A percentile compares a stretch with the other conserved stretches of the same genome.
phyloP scores from a whole-genome alignment of 148 eudicot species.

The Arbutus unedo region DNA sequence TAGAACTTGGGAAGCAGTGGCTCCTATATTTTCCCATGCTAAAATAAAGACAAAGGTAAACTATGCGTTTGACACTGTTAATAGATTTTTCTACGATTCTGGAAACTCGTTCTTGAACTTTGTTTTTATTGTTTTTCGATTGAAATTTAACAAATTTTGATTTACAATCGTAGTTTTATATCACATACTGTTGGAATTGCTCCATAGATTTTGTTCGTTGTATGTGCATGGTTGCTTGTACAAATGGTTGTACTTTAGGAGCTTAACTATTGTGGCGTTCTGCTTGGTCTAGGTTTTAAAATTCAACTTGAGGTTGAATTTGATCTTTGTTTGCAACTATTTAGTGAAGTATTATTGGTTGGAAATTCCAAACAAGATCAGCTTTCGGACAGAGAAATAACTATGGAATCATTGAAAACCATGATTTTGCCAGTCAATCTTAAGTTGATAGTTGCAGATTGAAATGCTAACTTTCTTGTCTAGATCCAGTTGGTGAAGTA shows the following conservation, averaged over 20 bases:
- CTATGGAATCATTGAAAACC: not conserved
- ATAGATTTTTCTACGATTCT: not conserved
- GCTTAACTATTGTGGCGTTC: not conserved
- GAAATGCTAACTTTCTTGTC: not conserved
- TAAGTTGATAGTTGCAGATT: not conserved
- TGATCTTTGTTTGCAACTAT: not conserved
- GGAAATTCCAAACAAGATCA: not conserved
- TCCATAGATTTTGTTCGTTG: not conserved
- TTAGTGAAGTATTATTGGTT: not conserved
- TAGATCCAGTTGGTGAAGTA: not conserved
- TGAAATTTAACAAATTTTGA: not conserved
- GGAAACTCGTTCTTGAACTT: not conserved
- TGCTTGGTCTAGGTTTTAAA: not conserved
- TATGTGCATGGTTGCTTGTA: not conserved
- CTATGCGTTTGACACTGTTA: not conserved
- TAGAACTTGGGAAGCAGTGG: conserved; percentile 68
- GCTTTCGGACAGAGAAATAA: not conserved
- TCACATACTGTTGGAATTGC: not conserved
- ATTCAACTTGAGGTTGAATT: not conserved
- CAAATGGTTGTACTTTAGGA: not conserved
- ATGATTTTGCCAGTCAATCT: not conserved
- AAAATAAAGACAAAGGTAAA: conserved; percentile 77
- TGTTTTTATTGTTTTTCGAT: not conserved
- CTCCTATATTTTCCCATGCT: conserved; percentile 81
- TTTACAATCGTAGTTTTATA: not conserved